phyloP scores from a whole-genome alignment of 2,329 filamentous ascomycete species.

The Pestalotiopsis sp. region DNA sequence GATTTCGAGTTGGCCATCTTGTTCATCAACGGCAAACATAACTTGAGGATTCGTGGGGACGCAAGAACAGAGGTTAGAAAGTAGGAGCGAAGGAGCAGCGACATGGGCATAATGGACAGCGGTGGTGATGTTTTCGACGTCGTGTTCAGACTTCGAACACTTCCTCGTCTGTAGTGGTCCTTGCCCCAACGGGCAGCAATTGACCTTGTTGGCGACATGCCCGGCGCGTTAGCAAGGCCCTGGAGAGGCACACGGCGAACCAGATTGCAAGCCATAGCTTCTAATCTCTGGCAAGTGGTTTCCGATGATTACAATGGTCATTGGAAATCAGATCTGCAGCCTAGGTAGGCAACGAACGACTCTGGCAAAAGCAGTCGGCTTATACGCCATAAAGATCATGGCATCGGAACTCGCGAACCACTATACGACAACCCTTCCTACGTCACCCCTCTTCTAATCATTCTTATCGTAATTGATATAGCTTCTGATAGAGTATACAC shows the following conservation, averaged over 20 bases:
- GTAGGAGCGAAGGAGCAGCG: neutral
- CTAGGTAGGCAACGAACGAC: neutral
- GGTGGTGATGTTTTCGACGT: neutral
- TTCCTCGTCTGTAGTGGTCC: neutral
- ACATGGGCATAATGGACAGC: neutral
- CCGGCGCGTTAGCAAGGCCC: neutral
- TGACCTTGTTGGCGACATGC: neutral
- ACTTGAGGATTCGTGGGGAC: neutral
- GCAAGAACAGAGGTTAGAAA: neutral
- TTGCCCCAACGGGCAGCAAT: neutral
- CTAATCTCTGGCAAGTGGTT: neutral
- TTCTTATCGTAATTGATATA: neutral
- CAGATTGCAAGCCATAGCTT: neutral
- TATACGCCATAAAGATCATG: neutral
- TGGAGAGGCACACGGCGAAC: neutral
- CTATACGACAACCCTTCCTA: neutral
- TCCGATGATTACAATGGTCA: neutral
- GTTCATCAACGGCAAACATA: neutral
- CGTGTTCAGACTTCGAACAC: neutral
- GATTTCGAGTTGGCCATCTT: conserved; percentile 1
- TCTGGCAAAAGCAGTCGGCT: neutral
- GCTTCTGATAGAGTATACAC: neutral
- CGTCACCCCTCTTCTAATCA: neutral
- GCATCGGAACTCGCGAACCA: neutral
- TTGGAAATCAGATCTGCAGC: neutral